Percentiles rank a stretch among this genome's conserved stretches.
Conservation (phyloP, 345 rosid species). For the Noccaea bulbosa region DNA sequence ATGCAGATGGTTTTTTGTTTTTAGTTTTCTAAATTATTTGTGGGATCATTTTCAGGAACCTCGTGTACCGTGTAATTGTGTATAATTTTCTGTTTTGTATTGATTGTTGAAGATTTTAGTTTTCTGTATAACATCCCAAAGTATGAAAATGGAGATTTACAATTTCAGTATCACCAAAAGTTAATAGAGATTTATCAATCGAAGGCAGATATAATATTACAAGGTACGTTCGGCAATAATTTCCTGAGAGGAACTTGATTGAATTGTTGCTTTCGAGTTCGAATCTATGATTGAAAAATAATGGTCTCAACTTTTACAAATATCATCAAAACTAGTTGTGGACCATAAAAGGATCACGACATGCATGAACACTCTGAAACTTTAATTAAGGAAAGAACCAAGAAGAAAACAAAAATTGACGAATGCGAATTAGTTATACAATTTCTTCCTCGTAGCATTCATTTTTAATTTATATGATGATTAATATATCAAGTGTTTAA, state of each 20-base stretch:
- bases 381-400: background rate
- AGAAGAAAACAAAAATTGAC: background rate
- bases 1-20: slow-evolving; percentile 24
- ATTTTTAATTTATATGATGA: slow-evolving; percentile 21
- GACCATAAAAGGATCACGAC: background rate
- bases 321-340: slow-evolving; percentile 1
- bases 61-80: slow-evolving; percentile 16
- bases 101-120: background rate
- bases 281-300: slow-evolving; percentile 15
- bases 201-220: slow-evolving; percentile 12
- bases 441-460: slow-evolving; percentile 12
- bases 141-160: background rate
- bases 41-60: slow-evolving; percentile 12
- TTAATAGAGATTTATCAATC: background rate
- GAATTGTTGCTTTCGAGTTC: background rate
- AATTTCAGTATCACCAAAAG: slow-evolving; percentile 1
- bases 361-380: slow-evolving; percentile 9
- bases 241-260: slow-evolving; percentile 9
- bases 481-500: slow-evolving; percentile 1
- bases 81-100: slow-evolving; percentile 9
- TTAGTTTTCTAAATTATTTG: slow-evolving; percentile 3
- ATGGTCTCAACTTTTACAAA: slow-evolving; percentile 1
- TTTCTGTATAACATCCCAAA: background rate
- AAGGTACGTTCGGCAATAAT: background rate
- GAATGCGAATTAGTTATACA: background rate